Conservation (phyloP, 495 filamentous ascomycete genomes). For the Podospora anserina region DNA sequence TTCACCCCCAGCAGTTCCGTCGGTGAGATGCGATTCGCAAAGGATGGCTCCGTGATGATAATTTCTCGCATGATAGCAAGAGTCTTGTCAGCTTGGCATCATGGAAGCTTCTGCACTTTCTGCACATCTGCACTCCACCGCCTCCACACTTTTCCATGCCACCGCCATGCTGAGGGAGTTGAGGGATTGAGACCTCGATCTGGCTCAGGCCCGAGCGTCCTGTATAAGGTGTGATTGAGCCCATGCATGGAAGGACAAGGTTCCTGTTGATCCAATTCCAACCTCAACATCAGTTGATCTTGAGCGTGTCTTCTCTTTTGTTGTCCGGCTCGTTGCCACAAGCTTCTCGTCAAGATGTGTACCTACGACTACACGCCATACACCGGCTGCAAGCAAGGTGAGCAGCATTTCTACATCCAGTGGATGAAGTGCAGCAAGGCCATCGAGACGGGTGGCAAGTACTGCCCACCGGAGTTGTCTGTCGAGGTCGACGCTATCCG, state of each 20-base stretch:
- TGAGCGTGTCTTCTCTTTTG: neutral
- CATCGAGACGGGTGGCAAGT: conserved; percentile 21
- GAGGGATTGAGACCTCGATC: neutral
- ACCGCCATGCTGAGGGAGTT: neutral
- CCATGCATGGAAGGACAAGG: neutral
- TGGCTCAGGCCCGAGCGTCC: neutral
- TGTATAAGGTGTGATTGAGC: neutral
- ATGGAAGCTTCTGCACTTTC: neutral
- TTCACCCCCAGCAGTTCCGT: neutral
- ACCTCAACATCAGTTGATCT: neutral
- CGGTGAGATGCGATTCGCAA: neutral
- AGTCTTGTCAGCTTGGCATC: neutral
- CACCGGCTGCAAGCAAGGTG: conserved; percentile 22
- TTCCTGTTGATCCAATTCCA: neutral
- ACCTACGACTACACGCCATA: conserved; percentile 35
- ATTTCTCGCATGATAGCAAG: neutral
- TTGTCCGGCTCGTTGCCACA: conserved; percentile 14
- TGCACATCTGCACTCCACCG: conserved; percentile 4
- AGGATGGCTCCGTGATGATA: neutral
- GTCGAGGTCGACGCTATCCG: conserved; percentile 23
- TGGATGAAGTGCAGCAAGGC: conserved; percentile 35
- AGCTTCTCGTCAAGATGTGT: conserved; percentile 25
- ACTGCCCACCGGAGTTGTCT: conserved; percentile 27
- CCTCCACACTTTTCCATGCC: neutral
- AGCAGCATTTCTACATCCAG: conserved; percentile 34